Base-by-base conservation (phyloP, 306 rosid genomes). In the Sicyos edulis region DNA sequence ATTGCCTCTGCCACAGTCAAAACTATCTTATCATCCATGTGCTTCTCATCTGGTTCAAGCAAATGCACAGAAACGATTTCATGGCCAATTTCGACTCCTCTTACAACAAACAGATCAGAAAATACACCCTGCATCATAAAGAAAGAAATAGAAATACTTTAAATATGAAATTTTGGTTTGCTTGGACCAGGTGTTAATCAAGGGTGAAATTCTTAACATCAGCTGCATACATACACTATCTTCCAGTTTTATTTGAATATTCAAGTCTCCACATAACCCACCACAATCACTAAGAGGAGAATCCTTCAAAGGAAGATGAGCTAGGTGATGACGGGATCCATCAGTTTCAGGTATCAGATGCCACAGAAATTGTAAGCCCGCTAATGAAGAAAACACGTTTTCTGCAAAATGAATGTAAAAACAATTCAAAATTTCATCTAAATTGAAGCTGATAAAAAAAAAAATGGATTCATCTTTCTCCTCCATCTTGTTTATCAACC, bases 1-100 rank as follows among this genome's bases (percentile, higher is more conserved):
- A 90, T 92, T 62, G 98, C 98, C 85, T 92, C 98, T 51, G 98
- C 98, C 44, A 92, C 98, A 66, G 98, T 92, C 61, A 92, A 83
- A 81, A 83, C 78, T 71, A 92, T 90, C 82, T 86, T 83, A 66
- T 92, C 98, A 20, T 85, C 70, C 91, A 90, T 72, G 71, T 83
- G 82, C 81, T 77, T 76, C 9, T 80, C 69, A 40, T 79, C 84
- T 16, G 93, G 93, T 82, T 92, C 98, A 7, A 92, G 86, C 91
- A 90, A 77, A 71, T 80, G 81, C 78, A 88, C 96, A 22, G 91
- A 82, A 78, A 90, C 93, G 71, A 79, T 77, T 86, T 92, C 98
- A 62, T 84, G 98, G 56, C 98, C 98, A 71, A 88, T 87, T 85
- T 92, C 92, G 72, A 84, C 47, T 77, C 98, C 98, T 78, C 82